phyloP scores from a whole-genome alignment of 2,329 filamentous ascomycete species.

The Stachybotrys echinatus region DNA sequence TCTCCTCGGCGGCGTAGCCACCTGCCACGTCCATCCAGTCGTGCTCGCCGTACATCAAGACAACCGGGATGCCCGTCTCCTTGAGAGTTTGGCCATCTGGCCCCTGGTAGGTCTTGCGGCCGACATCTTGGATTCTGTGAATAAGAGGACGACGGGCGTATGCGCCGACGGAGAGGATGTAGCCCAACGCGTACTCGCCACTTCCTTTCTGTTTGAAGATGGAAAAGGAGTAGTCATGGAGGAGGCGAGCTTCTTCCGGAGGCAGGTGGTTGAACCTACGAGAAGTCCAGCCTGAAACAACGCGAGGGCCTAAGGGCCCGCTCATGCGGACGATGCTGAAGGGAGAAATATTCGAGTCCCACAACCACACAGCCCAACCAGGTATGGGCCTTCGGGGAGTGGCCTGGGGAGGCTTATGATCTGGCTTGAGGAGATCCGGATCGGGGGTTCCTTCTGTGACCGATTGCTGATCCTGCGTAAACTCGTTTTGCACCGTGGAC shows the following conservation, averaged over 20 bases:
- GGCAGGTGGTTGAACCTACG: constrained; percentile 89
- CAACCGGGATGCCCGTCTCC: constrained; percentile 70
- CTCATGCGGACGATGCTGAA: constrained; percentile 86
- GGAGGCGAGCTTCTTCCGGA: constrained; percentile 68
- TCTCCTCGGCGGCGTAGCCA: constrained; percentile 74
- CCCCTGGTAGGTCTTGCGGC: constrained; percentile 56
- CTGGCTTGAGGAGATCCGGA: constrained; percentile 31
- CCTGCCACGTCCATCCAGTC: constrained; percentile 98
- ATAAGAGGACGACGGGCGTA: constrained; percentile 87
- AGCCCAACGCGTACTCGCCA: constrained; percentile 88
- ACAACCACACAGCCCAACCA: constrained; percentile 86
- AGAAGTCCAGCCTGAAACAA: constrained; percentile 93
- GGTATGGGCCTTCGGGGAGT: constrained; percentile 56
- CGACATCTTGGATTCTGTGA: constrained; percentile 78
- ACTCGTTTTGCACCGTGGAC: constrained; percentile 71
- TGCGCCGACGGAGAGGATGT: constrained; percentile 88
- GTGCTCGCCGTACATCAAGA: constrained; percentile 95
- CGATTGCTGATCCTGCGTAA: constrained; percentile 65
- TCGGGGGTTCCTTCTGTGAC: constrained; percentile 27
- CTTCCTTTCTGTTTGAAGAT: constrained; percentile 90
- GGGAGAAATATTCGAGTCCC: constrained; percentile 95
- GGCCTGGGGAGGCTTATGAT: constrained; percentile 21
- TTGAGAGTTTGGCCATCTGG: constrained; percentile 19
- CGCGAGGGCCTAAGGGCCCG: constrained; percentile 82
- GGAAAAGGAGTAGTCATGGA: constrained; percentile 92